Base-by-base conservation (phyloP, 257 asterid genomes). In the Ajuga chamaepitys region DNA sequence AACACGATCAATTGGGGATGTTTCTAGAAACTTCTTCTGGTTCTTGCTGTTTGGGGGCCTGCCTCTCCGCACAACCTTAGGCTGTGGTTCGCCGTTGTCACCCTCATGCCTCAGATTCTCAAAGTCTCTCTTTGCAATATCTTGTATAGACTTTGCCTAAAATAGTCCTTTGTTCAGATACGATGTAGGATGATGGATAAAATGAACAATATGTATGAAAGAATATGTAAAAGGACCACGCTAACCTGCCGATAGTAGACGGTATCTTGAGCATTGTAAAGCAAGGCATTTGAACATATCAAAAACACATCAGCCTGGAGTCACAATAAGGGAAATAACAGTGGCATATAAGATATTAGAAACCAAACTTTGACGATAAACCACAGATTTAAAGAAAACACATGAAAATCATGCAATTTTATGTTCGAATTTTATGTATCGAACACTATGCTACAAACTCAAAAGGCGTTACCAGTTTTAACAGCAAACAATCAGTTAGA, bases 201-300 rank as follows among this genome's bases (percentile, higher is more conserved):
- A 21, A 12, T 3, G 35, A n/a, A 50, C 40, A 40, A 12, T 13
- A 59, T 9, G 34, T 22, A 13, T n/a, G 35, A 56, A n/a, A 50
- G 34, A 40, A 12, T 13, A 59, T 9, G 34, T 22, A 13, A 26
- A 10, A 74, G 40, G 42, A 68, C 18, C 30, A 13, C 61, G 30
- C 51, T 44, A 66, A 94, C 99, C 97, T 94, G 99, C 11, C 99
- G 95, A 58, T 75, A 73, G 85, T 89, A 94, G 65, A 94, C 82
- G 7, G 97, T 90, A 55, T 86, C 95, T 16, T 84, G 69, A 62
- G 95, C 79, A 71, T 94, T 94, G 73, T 94, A 94, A 77, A 83
- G 80, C 99, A 88, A 90, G 28, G 96, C 99, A 77, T 94, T 94
- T 41, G 96, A 71, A 74, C 99, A 88, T 80, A 94, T 88, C 85